These are phyloP conservation scores for Trametes elegans DNA, from an alignment of 768 basidiomycete species.

Conservation along the genomic window DNA sequence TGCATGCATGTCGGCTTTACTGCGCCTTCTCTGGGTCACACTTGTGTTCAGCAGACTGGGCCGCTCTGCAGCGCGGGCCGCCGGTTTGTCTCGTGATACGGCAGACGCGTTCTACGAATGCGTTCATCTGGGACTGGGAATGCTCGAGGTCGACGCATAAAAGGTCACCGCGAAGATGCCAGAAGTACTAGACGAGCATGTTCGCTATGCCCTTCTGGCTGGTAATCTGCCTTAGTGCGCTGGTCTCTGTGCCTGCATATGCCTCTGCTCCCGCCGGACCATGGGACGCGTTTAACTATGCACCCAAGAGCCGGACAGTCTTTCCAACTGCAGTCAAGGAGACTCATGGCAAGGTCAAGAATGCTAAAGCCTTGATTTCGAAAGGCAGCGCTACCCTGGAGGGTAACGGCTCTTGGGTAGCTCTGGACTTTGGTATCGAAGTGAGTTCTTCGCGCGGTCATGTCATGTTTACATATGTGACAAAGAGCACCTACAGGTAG, in stretches of 20 bases:
- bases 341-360: slow-evolving; percentile 34
- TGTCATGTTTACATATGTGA: background rate
- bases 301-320: slow-evolving; percentile 46
- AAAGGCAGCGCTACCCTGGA: slow-evolving; percentile 40
- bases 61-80: slow-evolving; percentile 7
- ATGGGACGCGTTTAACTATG: slow-evolving; percentile 54
- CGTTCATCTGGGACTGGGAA: background rate
- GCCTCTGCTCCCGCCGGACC: slow-evolving; percentile 44
- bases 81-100: slow-evolving; percentile 11
- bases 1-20: background rate
- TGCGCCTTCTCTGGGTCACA: background rate
- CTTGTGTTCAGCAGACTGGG: slow-evolving; percentile 13
- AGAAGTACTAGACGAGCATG: background rate
- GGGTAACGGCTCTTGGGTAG: slow-evolving; percentile 44
- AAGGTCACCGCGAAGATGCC: background rate
- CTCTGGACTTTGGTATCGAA: slow-evolving; percentile 56
- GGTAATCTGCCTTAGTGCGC: background rate
- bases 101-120: background rate
- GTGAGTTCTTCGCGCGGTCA: slow-evolving; percentile 36
- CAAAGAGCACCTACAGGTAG: slow-evolving; percentile 37
- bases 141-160: background rate
- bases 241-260: background rate
- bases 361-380: slow-evolving; percentile 34
- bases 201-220: slow-evolving; percentile 1
- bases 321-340: slow-evolving; percentile 42